Conservation (phyloP, 2,329 filamentous ascomycete species). For the Aspergillus ruber region DNA sequence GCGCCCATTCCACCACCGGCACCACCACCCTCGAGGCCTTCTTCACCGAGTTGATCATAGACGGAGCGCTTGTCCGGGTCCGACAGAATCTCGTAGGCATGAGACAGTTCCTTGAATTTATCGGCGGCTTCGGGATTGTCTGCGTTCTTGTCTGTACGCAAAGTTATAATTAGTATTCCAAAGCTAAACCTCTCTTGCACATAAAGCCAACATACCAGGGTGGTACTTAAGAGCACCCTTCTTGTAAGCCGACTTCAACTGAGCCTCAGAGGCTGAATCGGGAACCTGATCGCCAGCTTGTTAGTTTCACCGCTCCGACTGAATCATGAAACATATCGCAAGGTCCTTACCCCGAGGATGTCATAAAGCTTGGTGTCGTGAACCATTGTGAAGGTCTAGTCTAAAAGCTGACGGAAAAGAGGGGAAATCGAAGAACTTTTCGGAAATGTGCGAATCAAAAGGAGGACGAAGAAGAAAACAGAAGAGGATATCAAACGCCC, state of each 20-base stretch:
- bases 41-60: slow-evolving; percentile 97
- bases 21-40: slow-evolving; percentile 81
- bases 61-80: slow-evolving; percentile 84
- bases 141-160: slow-evolving; percentile 76
- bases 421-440: too few relatives aligned
- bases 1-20: slow-evolving; percentile 83
- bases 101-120: slow-evolving; percentile 96
- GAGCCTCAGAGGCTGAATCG: slow-evolving; percentile 71
- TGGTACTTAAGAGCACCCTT: slow-evolving; percentile 87
- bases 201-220: slow-evolving; percentile 62
- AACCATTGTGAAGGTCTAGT: slow-evolving; percentile 38
- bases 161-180: neutral
- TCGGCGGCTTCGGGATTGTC: slow-evolving; percentile 89
- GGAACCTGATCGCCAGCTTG: slow-evolving; percentile 54
- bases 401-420: neutral
- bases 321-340: neutral
- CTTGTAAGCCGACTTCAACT: slow-evolving; percentile 92
- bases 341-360: slow-evolving; percentile 37
- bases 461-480: slow-evolving; percentile 14
- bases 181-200: neutral
- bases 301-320: neutral
- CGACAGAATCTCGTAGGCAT: slow-evolving; percentile 91
- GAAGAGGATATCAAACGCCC: slow-evolving; percentile 2
- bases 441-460: neutral
- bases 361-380: slow-evolving; percentile 48